Evolutionary conservation across 106 monocot genomes (phyloP).

Genomic region (Dendrobium huoshanense): DNA sequence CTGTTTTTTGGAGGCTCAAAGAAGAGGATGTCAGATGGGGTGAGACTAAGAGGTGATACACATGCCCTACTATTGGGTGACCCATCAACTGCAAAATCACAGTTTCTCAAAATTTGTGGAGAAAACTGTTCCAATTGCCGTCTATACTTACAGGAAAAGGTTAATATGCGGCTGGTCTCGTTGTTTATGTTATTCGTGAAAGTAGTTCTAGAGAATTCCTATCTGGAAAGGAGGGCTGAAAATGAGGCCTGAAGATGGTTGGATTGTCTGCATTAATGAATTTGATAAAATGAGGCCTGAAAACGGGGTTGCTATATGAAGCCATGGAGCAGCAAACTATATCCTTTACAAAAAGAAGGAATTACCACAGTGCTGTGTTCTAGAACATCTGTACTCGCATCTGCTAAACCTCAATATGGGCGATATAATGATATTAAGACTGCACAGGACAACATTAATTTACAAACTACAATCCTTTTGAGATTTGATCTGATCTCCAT

Average conservation of each 20-base stretch:
- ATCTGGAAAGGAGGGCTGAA: constrained; percentile 98
- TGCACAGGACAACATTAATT: constrained; percentile 97
- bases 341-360: constrained; percentile 93
- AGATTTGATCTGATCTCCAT: constrained; percentile 98
- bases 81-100: constrained; percentile 99
- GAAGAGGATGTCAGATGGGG: no score
- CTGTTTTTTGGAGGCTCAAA: no score
- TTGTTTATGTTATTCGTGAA: constrained; percentile 94
- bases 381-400: constrained; percentile 95
- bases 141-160: constrained; percentile 98
- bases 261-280: constrained; percentile 97
- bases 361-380: constrained; percentile 97
- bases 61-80: constrained; percentile 64
- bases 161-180: constrained; percentile 96
- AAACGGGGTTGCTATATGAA: constrained; percentile 99
- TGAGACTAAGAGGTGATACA: no score
- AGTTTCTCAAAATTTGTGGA: constrained; percentile 99
- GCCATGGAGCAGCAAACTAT: constrained; percentile 99
- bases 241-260: constrained; percentile 81
- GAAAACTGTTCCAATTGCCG: constrained; percentile 93
- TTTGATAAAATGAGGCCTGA: constrained; percentile 99
- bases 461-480: constrained; percentile 97
- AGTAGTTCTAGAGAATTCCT: constrained; percentile 89
- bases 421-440: constrained; percentile 99
- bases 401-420: constrained; percentile 97